Evolutionary conservation across 306 rosid species (phyloP).

Genomic region (Crotalaria pallida): DNA sequence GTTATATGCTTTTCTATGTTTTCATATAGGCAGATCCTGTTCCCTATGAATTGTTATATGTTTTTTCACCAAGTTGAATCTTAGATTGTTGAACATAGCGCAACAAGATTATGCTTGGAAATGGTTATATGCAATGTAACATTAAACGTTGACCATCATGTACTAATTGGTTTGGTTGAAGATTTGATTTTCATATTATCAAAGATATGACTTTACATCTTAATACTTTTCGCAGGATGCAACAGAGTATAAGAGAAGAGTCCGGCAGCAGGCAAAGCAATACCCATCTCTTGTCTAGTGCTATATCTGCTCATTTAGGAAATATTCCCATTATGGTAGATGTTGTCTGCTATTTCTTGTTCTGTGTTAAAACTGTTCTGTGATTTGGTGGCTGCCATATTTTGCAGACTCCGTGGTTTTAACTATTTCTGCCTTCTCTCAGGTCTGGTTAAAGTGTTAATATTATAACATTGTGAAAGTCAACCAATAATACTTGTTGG

Average conservation of each 20-base stretch:
- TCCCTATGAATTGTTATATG: neutral
- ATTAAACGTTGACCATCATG: neutral
- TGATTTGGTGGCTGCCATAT: conserved; percentile 35
- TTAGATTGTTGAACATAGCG: neutral
- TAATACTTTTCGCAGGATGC: conserved; percentile 58
- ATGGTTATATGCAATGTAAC: neutral
- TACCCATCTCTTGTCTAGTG: conserved; percentile 73
- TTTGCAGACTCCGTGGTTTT: conserved; percentile 32
- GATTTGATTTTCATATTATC: neutral
- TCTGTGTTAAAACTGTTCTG: conserved; percentile 22
- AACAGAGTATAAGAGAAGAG: conserved; percentile 73
- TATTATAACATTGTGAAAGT: conserved; percentile 29
- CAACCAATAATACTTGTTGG: conserved; percentile 42
- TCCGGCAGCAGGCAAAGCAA: conserved; percentile 86
- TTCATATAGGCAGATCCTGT: neutral
- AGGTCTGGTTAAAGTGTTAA: conserved; percentile 33
- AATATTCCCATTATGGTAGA: conserved; percentile 30
- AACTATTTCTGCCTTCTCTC: conserved; percentile 29
- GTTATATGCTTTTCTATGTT: neutral
- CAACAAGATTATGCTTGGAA: neutral
- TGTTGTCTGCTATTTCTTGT: conserved; percentile 34
- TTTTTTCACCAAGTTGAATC: neutral
- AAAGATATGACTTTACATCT: neutral
- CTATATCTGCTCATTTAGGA: conserved; percentile 24
- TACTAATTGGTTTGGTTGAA: neutral